phyloP scores from a whole-genome alignment of 106 monocot species.

The Alisma plantagoaquatica region DNA sequence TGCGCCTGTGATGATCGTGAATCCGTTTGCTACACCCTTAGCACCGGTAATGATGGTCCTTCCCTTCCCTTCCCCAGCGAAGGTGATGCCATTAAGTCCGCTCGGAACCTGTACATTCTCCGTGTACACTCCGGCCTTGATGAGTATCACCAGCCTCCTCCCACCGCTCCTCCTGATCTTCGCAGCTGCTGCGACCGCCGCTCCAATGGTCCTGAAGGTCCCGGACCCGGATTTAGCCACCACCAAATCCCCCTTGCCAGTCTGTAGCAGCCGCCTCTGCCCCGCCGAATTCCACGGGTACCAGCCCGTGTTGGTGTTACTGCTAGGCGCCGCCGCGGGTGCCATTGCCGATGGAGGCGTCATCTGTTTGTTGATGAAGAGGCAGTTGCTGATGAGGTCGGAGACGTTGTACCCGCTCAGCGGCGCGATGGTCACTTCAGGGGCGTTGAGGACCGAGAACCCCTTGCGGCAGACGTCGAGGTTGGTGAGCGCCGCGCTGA shows the following conservation, averaged over 20 bases:
- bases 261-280: background rate
- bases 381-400: conserved; percentile 66
- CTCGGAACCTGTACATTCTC: conserved; percentile 44
- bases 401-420: conserved; percentile 31
- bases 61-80: conserved; percentile 65
- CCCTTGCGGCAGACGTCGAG: conserved; percentile 46
- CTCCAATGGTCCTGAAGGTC: conserved; percentile 29
- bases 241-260: conserved; percentile 32
- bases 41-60: conserved; percentile 51
- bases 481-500: conserved; percentile 69
- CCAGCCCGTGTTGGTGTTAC: background rate
- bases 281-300: background rate
- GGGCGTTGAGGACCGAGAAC: conserved; percentile 32
- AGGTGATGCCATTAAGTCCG: conserved; percentile 27
- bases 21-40: conserved; percentile 41
- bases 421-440: conserved; percentile 17
- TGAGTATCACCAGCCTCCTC: conserved; percentile 36
- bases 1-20: conserved; percentile 59
- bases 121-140: conserved; percentile 58
- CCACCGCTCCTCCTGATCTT: conserved; percentile 3
- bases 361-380: conserved; percentile 36
- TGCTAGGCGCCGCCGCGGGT: background rate
- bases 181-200: conserved; percentile 28
- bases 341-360: background rate
- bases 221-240: conserved; percentile 63